Evolutionary conservation across 768 basidiomycete species (phyloP).

Genomic region (Calocybe cyanea): DNA sequence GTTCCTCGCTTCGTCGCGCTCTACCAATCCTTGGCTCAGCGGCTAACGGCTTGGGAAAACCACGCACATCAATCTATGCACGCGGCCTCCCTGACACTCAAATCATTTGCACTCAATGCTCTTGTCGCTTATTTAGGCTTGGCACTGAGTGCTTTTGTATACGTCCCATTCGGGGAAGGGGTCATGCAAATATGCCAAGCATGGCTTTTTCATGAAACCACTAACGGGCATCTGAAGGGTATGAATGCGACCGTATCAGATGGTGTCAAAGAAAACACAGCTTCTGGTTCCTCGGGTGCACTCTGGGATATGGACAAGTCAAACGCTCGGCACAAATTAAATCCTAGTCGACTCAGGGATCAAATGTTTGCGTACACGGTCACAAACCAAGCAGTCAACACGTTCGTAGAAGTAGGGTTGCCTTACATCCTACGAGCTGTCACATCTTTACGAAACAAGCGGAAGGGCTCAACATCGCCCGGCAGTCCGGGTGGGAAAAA

Average conservation of each 20-base stretch:
- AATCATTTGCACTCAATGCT: constrained; percentile 85
- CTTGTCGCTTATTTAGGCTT: constrained; percentile 91
- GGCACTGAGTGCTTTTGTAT: constrained; percentile 92
- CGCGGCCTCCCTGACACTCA: constrained; percentile 78
- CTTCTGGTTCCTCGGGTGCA: constrained; percentile 11
- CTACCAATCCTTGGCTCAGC: constrained; percentile 64
- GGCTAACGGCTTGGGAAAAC: constrained; percentile 88
- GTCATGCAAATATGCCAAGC: constrained; percentile 62
- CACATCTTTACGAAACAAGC: constrained; percentile 39
- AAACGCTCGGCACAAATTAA: constrained; percentile 54
- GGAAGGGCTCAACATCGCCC: constrained; percentile 28
- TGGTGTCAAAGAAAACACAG: constrained; percentile 13
- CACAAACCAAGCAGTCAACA: constrained; percentile 81
- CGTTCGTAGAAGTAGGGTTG: constrained; percentile 74
- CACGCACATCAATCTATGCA: constrained; percentile 78
- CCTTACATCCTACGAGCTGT: constrained; percentile 72
- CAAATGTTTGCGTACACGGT: constrained; percentile 95
- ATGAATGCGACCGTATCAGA: constrained; percentile 27
- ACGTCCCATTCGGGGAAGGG: constrained; percentile 88
- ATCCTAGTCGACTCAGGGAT: constrained; percentile 69
- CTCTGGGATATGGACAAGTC: constrained; percentile 53
- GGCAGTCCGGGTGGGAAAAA: constrained; percentile 14
- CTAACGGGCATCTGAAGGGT: constrained; percentile 11
- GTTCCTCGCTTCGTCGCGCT: constrained; percentile 77
- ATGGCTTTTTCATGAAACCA: constrained; percentile 33